Evolutionary conservation across 257 asterid species (phyloP), one percentile per base, ranked within the genome.

Genomic region (Scutellaria barbata): DNA sequence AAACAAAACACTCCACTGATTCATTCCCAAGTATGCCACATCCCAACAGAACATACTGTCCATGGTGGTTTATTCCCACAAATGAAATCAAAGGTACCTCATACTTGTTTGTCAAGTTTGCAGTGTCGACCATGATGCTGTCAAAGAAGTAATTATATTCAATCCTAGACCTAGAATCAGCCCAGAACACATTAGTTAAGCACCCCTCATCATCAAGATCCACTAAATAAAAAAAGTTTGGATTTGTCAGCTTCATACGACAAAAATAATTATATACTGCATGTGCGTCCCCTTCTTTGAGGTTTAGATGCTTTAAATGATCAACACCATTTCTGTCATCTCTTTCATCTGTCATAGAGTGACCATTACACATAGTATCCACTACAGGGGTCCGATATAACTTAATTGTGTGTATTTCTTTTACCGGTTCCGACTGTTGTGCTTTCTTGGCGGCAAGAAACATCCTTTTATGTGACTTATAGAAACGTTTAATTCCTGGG

Each of bases 31-130:
- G 85, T 48, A 88, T 81, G 57, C 88, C 88, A 54, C 95, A 88
- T 73, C 91, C 91, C 76, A 88, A 73, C 72, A 88, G 75, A 48
- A 85, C 78, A 64, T 79, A 77, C 59, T 75, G 84, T 17, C 88
- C 90, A 13, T 87, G 94, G 78, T 87, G 87, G 73, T 88, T 85
- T 74, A 85, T 74, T 65, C 95, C 89, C 61, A 82, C 85, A 68
- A 87, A 85, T 17, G 82, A 81, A 81, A 83, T 73, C 69, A 87
- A 71, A 74, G 91, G 95, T 59, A 88, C 16, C 75, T 77, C 91
- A 42, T 69, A 82, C 77, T 82, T 85, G 74, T 75, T 82, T 13
- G 84, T 70, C 83, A 85, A 84, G 83, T 81, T 65, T 37, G 85
- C 80, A 8, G 90, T 88, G 65, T 88, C 95, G 5, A 88, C 74